phyloP scores from a whole-genome alignment of 2,329 filamentous ascomycete species.

The Botryotinia convoluta region DNA sequence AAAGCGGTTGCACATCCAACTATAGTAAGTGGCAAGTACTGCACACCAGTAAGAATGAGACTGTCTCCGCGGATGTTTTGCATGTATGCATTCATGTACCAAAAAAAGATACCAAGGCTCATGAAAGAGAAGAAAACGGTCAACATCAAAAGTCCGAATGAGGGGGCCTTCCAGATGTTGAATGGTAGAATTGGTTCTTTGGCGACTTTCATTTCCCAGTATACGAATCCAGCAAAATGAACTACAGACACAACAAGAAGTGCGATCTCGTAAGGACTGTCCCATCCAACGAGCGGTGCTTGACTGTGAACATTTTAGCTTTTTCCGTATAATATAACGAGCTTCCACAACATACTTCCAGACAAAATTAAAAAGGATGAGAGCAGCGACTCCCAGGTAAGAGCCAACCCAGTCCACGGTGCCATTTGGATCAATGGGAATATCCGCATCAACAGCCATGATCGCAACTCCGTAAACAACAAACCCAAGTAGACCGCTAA shows the following conservation, averaged over 20 bases:
- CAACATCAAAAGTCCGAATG: constrained; percentile 25
- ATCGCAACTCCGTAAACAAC: constrained; percentile 15
- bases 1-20: constrained; percentile 41
- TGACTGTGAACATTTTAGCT: constrained; percentile 22
- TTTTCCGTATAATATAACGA: background rate
- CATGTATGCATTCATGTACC: constrained; percentile 49
- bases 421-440: constrained; percentile 36
- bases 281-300: constrained; percentile 31
- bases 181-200: constrained; percentile 30
- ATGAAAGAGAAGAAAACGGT: constrained; percentile 28
- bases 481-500: constrained; percentile 9
- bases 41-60: constrained; percentile 42
- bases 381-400: constrained; percentile 40
- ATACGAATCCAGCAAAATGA: constrained; percentile 22
- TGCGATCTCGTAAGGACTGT: constrained; percentile 22
- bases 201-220: constrained; percentile 27
- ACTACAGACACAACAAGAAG: constrained; percentile 25
- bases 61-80: constrained; percentile 43
- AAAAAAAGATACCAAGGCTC: constrained; percentile 44
- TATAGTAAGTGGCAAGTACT: constrained; percentile 45
- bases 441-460: constrained; percentile 9
- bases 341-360: constrained; percentile 45
- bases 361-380: constrained; percentile 51
- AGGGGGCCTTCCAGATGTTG: constrained; percentile 31
- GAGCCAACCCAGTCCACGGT: constrained; percentile 44